These are phyloP conservation scores for Apiotrichum domesticum DNA, from an alignment of 1,284 basidiomycete species.

Conservation along the genomic window DNA sequence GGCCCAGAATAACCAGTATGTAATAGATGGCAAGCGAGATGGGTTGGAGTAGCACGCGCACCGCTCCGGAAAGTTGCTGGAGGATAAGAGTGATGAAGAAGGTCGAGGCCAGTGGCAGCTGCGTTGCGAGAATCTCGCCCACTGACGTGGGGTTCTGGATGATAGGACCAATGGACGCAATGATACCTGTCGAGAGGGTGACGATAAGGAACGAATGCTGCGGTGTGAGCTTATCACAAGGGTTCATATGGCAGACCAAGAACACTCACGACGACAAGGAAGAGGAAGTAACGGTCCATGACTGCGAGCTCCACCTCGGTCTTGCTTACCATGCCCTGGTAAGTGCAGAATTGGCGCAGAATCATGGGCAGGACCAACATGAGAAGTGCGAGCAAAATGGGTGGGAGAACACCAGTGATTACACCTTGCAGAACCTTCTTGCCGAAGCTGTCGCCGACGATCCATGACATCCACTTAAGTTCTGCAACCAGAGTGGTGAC, in stretches of 20 bases:
- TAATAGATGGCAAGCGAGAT: constrained; percentile 61
- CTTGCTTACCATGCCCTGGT: constrained; percentile 65
- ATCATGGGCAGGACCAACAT: constrained; percentile 66
- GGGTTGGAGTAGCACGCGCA: constrained; percentile 55
- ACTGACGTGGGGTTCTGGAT: constrained; percentile 49
- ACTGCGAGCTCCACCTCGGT: constrained; percentile 67
- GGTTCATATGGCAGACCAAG: constrained; percentile 48
- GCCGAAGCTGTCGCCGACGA: constrained; percentile 46
- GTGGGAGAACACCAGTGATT: constrained; percentile 60
- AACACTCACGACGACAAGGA: constrained; percentile 47
- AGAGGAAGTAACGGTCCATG: constrained; percentile 65
- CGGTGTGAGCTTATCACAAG: constrained; percentile 61
- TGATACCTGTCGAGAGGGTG: constrained; percentile 55
- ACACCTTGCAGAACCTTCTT: constrained; percentile 55
- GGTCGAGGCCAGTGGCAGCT: constrained; percentile 64
- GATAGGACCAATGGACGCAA: constrained; percentile 23
- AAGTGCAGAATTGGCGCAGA: constrained; percentile 55
- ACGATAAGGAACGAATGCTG: constrained; percentile 62
- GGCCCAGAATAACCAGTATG: constrained; percentile 55
- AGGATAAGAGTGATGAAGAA: constrained; percentile 74
- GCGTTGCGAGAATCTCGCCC: background rate
- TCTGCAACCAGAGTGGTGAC: constrained; percentile 48
- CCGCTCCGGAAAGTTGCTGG: constrained; percentile 46
- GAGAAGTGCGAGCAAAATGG: constrained; percentile 60
- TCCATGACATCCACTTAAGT: constrained; percentile 59